phyloP scores from a whole-genome alignment of 257 asterid genomes.

The Petunia secreta region DNA sequence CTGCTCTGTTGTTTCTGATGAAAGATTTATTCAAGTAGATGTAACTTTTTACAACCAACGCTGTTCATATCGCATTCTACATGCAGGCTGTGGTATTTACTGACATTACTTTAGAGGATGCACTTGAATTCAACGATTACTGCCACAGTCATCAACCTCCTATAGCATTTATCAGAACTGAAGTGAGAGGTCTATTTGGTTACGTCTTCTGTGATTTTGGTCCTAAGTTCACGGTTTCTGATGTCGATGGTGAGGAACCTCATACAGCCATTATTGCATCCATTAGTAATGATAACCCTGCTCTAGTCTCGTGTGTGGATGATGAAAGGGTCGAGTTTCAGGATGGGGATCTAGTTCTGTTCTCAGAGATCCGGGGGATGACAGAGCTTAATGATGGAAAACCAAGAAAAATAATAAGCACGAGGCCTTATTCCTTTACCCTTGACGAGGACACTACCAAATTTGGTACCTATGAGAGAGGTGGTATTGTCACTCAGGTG shows the following conservation, averaged over 20 bases:
- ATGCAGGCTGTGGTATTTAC: conserved; percentile 90
- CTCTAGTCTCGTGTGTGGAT: conserved; percentile 83
- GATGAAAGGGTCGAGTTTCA: conserved; percentile 93
- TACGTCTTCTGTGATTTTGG: conserved; percentile 82
- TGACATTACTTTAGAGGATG: conserved; percentile 56
- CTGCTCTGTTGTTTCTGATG: no score
- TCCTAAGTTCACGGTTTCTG: conserved; percentile 76
- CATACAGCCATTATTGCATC: conserved; percentile 89
- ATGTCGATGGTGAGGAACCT: conserved; percentile 92
- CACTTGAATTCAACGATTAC: conserved; percentile 70
- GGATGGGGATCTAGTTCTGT: conserved; percentile 84
- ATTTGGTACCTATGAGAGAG: conserved; percentile 72
- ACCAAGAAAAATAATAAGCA: conserved; percentile 66
- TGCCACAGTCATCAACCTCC: conserved; percentile 87
- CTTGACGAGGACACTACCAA: conserved; percentile 85
- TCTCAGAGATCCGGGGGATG: conserved; percentile 84
- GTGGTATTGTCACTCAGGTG: conserved; percentile 85
- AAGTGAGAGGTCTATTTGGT: conserved; percentile 88
- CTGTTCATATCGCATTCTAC: no score
- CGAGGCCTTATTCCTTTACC: conserved; percentile 73
- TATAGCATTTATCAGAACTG: conserved; percentile 81
- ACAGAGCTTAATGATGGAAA: conserved; percentile 88
- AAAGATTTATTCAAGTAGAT: no score
- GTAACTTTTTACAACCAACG: no score
- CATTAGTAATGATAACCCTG: conserved; percentile 74